Base-by-base conservation (phyloP, 371 early-diverging fungal species). In the Umbelopsis sp. region DNA sequence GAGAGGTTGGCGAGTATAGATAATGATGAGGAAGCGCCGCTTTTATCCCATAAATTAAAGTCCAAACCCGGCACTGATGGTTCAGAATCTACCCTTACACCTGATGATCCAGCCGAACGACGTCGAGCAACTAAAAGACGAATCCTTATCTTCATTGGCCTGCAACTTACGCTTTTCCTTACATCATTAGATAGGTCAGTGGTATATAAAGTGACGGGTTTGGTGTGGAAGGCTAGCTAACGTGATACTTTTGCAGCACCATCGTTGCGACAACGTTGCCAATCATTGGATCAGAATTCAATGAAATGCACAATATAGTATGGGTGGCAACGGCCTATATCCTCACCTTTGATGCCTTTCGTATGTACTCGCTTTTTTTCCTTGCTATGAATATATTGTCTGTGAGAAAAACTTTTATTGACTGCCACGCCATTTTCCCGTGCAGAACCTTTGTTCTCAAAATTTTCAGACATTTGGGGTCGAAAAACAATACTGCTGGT, bases 231-330 rank as follows among this genome's bases (percentile, higher is more conserved):
- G 41, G 12, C 41, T 41, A 10, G 41, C 41, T 41, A 41, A 41
- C 22, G 29, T 57, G 12, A 18, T 12, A 22, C 41, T 1, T 41
- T 29, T 41, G 41, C 63, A 70, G 85, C 46, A 92, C 91, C 0
- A 89, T 92, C 68, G 85, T 91, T 29, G 85, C 93, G 4, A 91
- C 90, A n/a, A 89, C 93, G 20, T 74, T 92, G 12, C 89, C 91
- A 62, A 81, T 73, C 12, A 92, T 93, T 65, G 89, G 88, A n/a
- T 84, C 84, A n/a, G 90, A 90, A 22, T 91, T 93, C 65, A 75
- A 86, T 25, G 81, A 84, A 41, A 78, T 87, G 70, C 65, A 79
- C 22, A 79, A 85, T 72, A 82, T 89, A 67, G 74, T 86, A 32
- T 91, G 91, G 91, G 86, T 92, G 12, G 88, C 86, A 29, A 88